Evolutionary conservation across 2,329 filamentous ascomycete species (phyloP).

Genomic region (Colletotrichum sp.): DNA sequence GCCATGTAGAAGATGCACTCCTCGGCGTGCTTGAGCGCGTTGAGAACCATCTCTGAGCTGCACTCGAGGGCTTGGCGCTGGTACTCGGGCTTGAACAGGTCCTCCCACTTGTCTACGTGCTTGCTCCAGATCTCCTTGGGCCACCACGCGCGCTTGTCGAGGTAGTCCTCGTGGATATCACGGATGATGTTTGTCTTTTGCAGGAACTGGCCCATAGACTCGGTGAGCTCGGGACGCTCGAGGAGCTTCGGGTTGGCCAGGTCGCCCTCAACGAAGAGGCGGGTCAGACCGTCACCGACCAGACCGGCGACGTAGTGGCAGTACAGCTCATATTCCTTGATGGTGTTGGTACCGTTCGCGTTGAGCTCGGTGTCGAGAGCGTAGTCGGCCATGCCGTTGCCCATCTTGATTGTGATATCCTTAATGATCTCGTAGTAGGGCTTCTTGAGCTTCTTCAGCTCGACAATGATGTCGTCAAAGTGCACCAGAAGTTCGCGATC

Average conservation of each 20-base stretch:
- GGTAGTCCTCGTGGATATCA: conserved; percentile 88
- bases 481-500: conserved; percentile 90
- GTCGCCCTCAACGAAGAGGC: conserved; percentile 85
- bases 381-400: conserved; percentile 98
- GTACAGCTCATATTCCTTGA: conserved; percentile 93
- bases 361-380: conserved; percentile 83
- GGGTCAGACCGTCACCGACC: conserved; percentile 93
- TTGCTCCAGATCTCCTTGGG: conserved; percentile 97
- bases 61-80: conserved; percentile 80
- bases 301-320: conserved; percentile 98
- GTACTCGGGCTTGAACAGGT: conserved; percentile 85
- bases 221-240: conserved; percentile 79
- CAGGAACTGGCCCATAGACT: conserved; percentile 96
- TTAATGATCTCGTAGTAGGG: conserved; percentile 86
- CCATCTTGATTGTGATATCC: conserved; percentile 94
- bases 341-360: conserved; percentile 77
- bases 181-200: conserved; percentile 99
- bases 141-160: conserved; percentile 91
- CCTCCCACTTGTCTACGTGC: conserved; percentile 87
- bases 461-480: conserved; percentile 84
- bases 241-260: conserved; percentile 87
- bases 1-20: conserved; percentile 99
- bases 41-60: conserved; percentile 92
- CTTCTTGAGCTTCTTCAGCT: conserved; percentile 88
- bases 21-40: conserved; percentile 84